These are phyloP conservation scores for Umbelopsis vinacea DNA, from an alignment of 192 early-diverging fungal genomes.

Conservation along the genomic window DNA sequence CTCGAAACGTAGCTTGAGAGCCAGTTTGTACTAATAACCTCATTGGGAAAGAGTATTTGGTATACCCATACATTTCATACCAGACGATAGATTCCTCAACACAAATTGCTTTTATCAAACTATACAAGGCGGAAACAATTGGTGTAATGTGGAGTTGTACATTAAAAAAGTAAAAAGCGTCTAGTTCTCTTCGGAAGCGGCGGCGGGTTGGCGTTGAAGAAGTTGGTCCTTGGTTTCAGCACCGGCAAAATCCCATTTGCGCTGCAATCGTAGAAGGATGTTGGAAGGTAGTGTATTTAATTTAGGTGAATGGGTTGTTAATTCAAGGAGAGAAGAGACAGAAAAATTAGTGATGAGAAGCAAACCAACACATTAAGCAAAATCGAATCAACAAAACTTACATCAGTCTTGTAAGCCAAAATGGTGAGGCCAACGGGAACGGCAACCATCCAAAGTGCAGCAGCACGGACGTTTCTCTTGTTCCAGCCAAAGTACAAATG, in stretches of 20 bases:
- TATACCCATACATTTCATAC: background rate
- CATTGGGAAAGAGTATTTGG: background rate
- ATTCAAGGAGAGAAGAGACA: background rate
- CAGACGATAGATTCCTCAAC: background rate
- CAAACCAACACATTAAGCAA: background rate
- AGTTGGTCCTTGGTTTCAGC: constrained; percentile 43
- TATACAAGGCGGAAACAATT: constrained; percentile 24
- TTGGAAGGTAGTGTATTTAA: background rate
- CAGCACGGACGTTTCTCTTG: constrained; percentile 27
- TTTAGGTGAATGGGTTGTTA: background rate
- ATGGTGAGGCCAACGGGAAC: constrained; percentile 41
- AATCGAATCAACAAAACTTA: constrained; percentile 18
- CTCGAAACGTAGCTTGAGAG: no score
- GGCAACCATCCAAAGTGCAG: constrained; percentile 39
- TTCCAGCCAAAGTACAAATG: constrained; percentile 45
- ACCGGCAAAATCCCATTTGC: constrained; percentile 43
- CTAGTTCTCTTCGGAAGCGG: constrained; percentile 31
- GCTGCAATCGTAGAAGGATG: constrained; percentile 10
- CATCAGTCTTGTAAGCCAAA: constrained; percentile 44
- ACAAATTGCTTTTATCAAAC: constrained; percentile 22
- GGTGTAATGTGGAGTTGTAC: background rate
- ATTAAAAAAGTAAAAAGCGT: constrained; percentile 5
- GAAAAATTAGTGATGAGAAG: background rate
- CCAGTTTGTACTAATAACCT: no score
- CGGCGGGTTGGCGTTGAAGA: constrained; percentile 8